These are phyloP conservation scores for Phytopythium mirpurense DNA, from an alignment of 352 stramenopile species.

Conservation along the genomic window DNA sequence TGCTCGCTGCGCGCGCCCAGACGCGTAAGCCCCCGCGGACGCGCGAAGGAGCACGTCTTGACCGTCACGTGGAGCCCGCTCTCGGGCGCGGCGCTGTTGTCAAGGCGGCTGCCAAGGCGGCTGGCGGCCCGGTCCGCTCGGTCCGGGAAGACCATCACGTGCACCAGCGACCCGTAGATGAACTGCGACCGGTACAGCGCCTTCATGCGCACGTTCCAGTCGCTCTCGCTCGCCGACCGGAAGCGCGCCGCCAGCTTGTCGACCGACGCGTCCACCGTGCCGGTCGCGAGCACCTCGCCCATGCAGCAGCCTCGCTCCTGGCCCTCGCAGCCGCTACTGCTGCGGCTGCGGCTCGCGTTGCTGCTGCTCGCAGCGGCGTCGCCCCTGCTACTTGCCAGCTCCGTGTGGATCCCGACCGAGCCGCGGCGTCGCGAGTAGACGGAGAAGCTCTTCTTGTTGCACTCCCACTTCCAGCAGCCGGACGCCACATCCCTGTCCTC, in stretches of 20 bases:
- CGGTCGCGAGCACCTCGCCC: conserved; percentile 23
- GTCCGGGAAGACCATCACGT: conserved; percentile 9
- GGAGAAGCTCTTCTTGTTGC: conserved; percentile 22
- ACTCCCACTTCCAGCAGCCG: conserved; percentile 27
- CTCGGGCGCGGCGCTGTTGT: background rate
- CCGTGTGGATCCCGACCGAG: too few relatives aligned
- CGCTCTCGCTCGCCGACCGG: conserved; percentile 20
- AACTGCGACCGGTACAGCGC: conserved; percentile 34
- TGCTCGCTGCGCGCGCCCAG: conserved; percentile 29
- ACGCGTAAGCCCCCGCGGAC: conserved; percentile 18
- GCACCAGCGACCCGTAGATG: conserved; percentile 42
- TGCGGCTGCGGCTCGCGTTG: too few relatives aligned
- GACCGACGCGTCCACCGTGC: conserved; percentile 19
- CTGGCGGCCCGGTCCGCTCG: background rate
- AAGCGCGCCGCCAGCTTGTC: conserved; percentile 19
- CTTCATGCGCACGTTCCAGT: conserved; percentile 35
- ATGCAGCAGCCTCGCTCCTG: conserved; percentile 6
- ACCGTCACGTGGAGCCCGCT: conserved; percentile 14
- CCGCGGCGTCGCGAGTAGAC: conserved; percentile 18
- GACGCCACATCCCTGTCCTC: conserved; percentile 1
- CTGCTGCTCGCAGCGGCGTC: too few relatives aligned
- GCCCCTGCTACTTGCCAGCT: too few relatives aligned
- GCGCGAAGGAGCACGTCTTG: conserved; percentile 31
- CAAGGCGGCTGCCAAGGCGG: too few relatives aligned
- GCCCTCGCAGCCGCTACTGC: background rate